Base-by-base conservation (phyloP, 805 yeast species). In the Candida sphagnicola region DNA sequence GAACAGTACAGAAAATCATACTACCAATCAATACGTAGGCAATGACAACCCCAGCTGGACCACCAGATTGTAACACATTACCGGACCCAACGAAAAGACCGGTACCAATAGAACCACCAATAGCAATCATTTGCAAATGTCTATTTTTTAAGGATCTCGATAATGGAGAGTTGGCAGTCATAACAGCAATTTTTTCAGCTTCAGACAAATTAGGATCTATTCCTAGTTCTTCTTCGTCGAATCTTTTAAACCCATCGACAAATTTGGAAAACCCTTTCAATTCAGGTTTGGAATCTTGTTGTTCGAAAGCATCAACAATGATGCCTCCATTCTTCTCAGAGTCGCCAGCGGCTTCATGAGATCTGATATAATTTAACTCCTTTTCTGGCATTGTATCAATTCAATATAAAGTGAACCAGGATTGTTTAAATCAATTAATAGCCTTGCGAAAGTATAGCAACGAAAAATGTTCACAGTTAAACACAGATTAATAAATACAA, bases 81-180 rank as follows among this genome's bases (percentile, higher is more conserved):
- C 87, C 85, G 2, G 87, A 75, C 53, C 88, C 88, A 24, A 87
- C 83, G 44, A 87, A 78, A 37, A 86, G 67, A 57, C 93, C 95
- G 12, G 93, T 82, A 51, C 95, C 95, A 49, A 86, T 85, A 43
- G 83, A 74, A 34, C 91, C 89, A 50, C 91, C 91, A 45, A 85
- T 70, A 37, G 95, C 90, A 62, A 85, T 85, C 89, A 85, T 81
- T 47, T 82, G 81, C 49, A 85, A 59, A 56, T 85, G 91, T 54
- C 90, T 72, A 32, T 76, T 72, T 48, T 77, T 78, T 36, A 81
- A 65, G 6, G 72, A 57, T 45, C 82, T 64, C 24, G 72, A 59
- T 39, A 74, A 60, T 14, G 79, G 79, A 34, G 78, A 62, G 46
- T 64, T 66, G 13, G 77, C 70, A 17, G 78, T 66, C 39, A 57